Evolutionary conservation across 73 alveolate genomes (phyloP).

Genomic region (Loxodes magnus): DNA sequence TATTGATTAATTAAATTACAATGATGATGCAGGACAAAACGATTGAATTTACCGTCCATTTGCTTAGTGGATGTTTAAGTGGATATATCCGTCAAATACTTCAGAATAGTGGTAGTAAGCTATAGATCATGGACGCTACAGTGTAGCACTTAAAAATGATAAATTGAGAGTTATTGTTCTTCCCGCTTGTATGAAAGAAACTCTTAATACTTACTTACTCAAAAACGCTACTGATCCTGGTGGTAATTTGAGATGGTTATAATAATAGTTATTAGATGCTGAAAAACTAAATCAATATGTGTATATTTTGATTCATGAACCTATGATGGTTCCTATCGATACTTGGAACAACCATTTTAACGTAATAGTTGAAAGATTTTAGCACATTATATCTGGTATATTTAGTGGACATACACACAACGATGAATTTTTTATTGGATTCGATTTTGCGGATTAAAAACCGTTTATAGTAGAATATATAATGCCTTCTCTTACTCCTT

Average conservation of each 20-base stretch:
- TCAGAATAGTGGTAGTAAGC: no score
- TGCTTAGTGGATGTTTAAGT: background rate
- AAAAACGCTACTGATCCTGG: conserved; percentile 59
- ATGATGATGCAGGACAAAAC: conserved; percentile 16
- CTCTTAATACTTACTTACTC: conserved; percentile 48
- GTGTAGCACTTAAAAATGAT: conserved; percentile 19
- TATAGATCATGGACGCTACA: conserved; percentile 41
- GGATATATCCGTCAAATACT: background rate
- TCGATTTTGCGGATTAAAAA: no score
- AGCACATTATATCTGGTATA: conserved; percentile 59
- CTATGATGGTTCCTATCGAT: conserved; percentile 40
- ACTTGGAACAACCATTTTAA: conserved; percentile 56
- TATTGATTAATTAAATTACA: conserved; percentile 36
- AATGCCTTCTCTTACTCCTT: no score
- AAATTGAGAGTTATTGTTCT: conserved; percentile 60
- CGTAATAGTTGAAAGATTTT: conserved; percentile 67
- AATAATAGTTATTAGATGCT: conserved; percentile 47
- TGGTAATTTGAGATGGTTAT: conserved; percentile 50
- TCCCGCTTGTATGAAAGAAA: conserved; percentile 56
- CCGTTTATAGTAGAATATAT: no score
- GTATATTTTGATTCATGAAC: conserved; percentile 64
- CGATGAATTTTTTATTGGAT: conserved; percentile 55
- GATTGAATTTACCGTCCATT: background rate
- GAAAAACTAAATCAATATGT: conserved; percentile 59
- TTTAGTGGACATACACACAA: conserved; percentile 82